Evolutionary conservation across 1,139 yeast genomes (phyloP).

Genomic region (Martiniozyma asiatica): DNA sequence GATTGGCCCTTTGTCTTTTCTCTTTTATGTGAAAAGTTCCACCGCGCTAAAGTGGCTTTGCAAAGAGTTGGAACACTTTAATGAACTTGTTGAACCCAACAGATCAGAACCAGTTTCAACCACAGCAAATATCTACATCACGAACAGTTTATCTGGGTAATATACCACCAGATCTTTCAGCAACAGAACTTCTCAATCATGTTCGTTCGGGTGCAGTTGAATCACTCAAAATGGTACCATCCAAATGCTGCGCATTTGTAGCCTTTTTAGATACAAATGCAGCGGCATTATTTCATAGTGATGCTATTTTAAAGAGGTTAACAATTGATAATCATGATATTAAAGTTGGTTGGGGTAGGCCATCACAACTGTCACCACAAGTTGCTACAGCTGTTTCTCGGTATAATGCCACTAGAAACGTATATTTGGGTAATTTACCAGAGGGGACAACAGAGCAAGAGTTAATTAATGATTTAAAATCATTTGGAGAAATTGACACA

Average conservation of each 20-base stretch:
- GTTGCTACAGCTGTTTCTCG: constrained; percentile 46
- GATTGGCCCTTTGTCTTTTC: too few relatives aligned
- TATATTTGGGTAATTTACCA: constrained; percentile 44
- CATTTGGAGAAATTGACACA: constrained; percentile 45
- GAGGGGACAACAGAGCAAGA: constrained; percentile 37
- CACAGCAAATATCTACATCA: constrained; percentile 31
- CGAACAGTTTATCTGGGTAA: constrained; percentile 89
- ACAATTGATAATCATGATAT: constrained; percentile 46
- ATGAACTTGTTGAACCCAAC: too few relatives aligned
- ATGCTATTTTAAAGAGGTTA: constrained; percentile 45
- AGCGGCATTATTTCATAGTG: constrained; percentile 49
- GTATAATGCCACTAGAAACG: constrained; percentile 54
- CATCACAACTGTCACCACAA: constrained; percentile 41
- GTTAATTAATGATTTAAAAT: constrained; percentile 35
- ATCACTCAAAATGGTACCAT: constrained; percentile 45
- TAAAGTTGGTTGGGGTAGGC: constrained; percentile 54
- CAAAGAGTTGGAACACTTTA: too few relatives aligned
- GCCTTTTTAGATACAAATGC: constrained; percentile 52
- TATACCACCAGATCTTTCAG: constrained; percentile 69
- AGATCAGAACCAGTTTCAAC: constrained; percentile 1
- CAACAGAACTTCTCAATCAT: constrained; percentile 75
- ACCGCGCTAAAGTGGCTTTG: too few relatives aligned
- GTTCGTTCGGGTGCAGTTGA: constrained; percentile 89
- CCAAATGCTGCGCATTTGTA: constrained; percentile 49
- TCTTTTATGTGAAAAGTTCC: too few relatives aligned